Percentiles rank a stretch among this genome's conserved stretches.
These are phyloP conservation scores for Orbilia brochopaga DNA, from an alignment of 2,329 filamentous ascomycete species.

Conservation along the genomic window DNA sequence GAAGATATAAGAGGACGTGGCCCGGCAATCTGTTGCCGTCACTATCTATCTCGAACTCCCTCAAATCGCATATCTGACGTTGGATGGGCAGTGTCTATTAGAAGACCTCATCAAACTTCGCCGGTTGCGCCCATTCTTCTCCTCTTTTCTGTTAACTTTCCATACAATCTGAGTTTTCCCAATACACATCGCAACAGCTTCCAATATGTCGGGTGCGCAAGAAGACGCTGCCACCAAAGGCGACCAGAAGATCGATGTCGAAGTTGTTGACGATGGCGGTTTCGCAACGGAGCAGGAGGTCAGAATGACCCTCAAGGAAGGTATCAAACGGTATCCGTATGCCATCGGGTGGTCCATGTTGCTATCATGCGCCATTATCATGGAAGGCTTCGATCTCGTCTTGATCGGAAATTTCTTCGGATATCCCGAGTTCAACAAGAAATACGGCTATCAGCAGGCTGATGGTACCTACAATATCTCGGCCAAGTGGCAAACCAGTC, in stretches of 20 bases:
- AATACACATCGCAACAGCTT: background rate
- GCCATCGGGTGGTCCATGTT: conserved; percentile 63
- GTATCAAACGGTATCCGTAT: conserved; percentile 55
- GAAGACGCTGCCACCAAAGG: conserved; percentile 11
- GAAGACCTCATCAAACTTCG: too few relatives aligned
- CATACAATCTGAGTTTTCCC: too few relatives aligned
- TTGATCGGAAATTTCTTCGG: conserved; percentile 60
- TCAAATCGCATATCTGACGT: conserved; percentile 2
- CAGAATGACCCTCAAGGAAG: conserved; percentile 69
- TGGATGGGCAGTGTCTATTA: too few relatives aligned
- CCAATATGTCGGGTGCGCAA: background rate
- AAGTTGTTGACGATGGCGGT: conserved; percentile 27
- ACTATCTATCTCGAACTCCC: conserved; percentile 33
- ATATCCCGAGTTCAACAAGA: conserved; percentile 66
- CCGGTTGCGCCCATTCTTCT: too few relatives aligned
- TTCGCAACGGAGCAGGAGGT: conserved; percentile 62
- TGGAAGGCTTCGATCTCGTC: conserved; percentile 58
- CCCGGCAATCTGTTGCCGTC: conserved; percentile 21
- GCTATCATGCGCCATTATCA: conserved; percentile 61
- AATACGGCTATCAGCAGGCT: conserved; percentile 63
- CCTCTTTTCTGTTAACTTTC: too few relatives aligned
- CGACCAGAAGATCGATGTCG: conserved; percentile 3
- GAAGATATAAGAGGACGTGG: conserved; percentile 39
- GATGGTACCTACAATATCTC: conserved; percentile 65
- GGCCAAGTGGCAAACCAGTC: conserved; percentile 68